Evolutionary conservation across 805 yeast species (phyloP), one percentile per base, ranked within the genome.

Genomic region (Danielia oregonensis): DNA sequence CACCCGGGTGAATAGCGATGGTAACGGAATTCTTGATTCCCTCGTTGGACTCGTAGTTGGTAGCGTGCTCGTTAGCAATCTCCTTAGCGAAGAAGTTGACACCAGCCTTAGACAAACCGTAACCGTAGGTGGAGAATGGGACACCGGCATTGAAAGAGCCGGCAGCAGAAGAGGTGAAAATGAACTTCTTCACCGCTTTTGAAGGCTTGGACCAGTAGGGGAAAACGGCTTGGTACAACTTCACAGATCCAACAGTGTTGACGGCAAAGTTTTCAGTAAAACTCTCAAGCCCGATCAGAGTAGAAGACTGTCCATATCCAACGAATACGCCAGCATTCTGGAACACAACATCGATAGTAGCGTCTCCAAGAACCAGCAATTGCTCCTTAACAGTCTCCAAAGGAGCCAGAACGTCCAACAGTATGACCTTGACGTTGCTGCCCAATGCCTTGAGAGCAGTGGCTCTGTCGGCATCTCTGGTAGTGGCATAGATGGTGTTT

Each of bases 61-160:
- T 6, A 18, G 28, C 15, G 21, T 15, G 8, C 21, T 26, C 29
- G 6, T 4, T n/a, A 4, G 29, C 18, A 6, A 26, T 15, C 9
- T 52, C 51, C 26, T 43, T 51, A 10, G 46, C 47, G 11, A 55
- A 37, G 44, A 48, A 57, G 50, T 65, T 63, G 38, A 63, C 40
- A 1, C 63, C 70, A 10, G 68, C 63, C 44, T 66, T 65, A 6
- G 67, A 56, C 26, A 45, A 48, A 4, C 68, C 68, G 37, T 64
- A 64, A 14, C 61, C 58, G n/a, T 53, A 39, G 14, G 39, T 30
- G 4, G 46, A 13, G 11, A 48, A 13, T 8, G 9, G 48, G 5
- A 40, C 11, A 6, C 49, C 48, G 28, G 19, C 43, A 3, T 40
- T 39, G 14, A 52, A 37, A 14, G 55, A 47, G 6, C 55, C 66